Evolutionary conservation across 148 eudicot species (phyloP).

Genomic region (Silene latifolia): DNA sequence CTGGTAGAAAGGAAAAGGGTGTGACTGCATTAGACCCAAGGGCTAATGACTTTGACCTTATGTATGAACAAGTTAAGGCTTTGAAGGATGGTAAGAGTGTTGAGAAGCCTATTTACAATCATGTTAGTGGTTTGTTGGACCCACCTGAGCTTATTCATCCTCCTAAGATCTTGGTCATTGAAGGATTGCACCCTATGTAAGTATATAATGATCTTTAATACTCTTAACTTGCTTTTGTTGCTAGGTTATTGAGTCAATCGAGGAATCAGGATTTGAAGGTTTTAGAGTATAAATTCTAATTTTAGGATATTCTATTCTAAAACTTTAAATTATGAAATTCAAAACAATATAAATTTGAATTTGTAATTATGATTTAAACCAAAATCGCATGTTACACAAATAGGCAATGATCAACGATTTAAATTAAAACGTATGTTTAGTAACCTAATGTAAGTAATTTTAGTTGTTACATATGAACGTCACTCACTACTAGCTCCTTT

Average conservation of each 20-base stretch:
- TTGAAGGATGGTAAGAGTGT: constrained; percentile 67
- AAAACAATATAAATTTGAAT: background rate
- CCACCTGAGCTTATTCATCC: constrained; percentile 92
- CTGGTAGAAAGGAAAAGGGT: constrained; percentile 84
- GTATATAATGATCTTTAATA: constrained; percentile 20
- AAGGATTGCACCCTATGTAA: constrained; percentile 98
- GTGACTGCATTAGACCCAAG: constrained; percentile 94
- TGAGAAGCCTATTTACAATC: constrained; percentile 91
- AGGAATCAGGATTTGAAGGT: background rate
- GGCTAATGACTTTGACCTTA: constrained; percentile 88
- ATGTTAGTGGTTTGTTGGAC: constrained; percentile 84
- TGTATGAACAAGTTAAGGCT: constrained; percentile 97
- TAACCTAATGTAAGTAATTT: too few species aligned
- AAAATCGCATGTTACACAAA: background rate
- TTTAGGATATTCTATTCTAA: too few species aligned
- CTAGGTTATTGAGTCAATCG: background rate
- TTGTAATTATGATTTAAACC: background rate
- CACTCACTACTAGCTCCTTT: background rate
- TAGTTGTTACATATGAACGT: background rate
- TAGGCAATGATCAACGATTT: too few species aligned
- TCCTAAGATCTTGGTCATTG: constrained; percentile 95
- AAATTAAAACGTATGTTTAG: too few species aligned
- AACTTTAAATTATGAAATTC: background rate
- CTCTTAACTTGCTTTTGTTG: background rate
- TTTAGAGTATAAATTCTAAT: too few species aligned